Evolutionary conservation across 208 protist genomes (phyloP).

Genomic region (Leptomonas seymouri): DNA sequence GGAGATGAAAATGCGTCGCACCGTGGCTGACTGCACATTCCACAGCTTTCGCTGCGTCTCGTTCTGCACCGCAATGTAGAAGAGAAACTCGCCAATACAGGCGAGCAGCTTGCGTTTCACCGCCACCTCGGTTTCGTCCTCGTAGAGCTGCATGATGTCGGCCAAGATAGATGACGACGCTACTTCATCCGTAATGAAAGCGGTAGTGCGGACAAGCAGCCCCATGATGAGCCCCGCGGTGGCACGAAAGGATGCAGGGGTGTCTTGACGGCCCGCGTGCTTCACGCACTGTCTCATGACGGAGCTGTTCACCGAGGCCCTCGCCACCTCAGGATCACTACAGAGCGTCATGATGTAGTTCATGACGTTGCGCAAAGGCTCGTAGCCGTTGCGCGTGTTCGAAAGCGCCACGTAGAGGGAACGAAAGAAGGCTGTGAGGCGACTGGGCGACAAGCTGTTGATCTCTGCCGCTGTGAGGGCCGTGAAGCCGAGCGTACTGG

Average conservation of each 20-base stretch:
- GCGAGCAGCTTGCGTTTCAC: conserved; percentile 81
- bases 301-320: conserved; percentile 90
- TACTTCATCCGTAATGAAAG: conserved; percentile 73
- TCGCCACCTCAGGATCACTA: conserved; percentile 73
- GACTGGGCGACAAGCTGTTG: conserved; percentile 44
- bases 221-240: conserved; percentile 84
- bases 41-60: conserved; percentile 64
- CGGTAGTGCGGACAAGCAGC: conserved; percentile 83
- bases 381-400: conserved; percentile 22
- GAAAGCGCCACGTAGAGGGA: conserved; percentile 38
- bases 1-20: conserved; percentile 49
- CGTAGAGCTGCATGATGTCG: conserved; percentile 56
- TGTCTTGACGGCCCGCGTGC: conserved; percentile 55
- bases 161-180: conserved; percentile 67
- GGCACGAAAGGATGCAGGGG: conserved; percentile 51
- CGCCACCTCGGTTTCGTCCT: conserved; percentile 50
- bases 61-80: conserved; percentile 86
- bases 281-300: conserved; percentile 89
- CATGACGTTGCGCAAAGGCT: conserved; percentile 68
- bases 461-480: conserved; percentile 61
- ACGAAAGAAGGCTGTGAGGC: conserved; percentile 37
- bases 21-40: conserved; percentile 45
- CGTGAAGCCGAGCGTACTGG: conserved; percentile 59
- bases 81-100: conserved; percentile 90
- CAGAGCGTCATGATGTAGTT: conserved; percentile 88